Base-by-base conservation (phyloP, 2,329 filamentous ascomycete species). In the Ophiostoma triangulosporum region DNA sequence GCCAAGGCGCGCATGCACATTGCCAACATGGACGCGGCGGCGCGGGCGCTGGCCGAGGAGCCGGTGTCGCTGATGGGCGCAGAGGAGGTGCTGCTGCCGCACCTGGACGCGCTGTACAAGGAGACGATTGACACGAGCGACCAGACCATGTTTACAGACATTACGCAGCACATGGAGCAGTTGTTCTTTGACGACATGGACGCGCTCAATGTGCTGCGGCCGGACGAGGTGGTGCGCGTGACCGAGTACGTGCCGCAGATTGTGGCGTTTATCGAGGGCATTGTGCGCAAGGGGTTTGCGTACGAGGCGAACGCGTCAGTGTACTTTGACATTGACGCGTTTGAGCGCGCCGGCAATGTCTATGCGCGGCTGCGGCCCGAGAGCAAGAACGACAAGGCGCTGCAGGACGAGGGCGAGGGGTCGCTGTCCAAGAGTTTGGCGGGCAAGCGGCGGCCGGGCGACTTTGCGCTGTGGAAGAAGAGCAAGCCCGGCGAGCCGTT, bases 321-420 rank as follows among this genome's bases (percentile, higher is more conserved):
- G 0, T 87, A 86, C 64, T 86, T 86, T 59, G 83, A 86, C 60
- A 85, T 84, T 56, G 71, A 74, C n/a, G 74, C 77, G 0, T 86
- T 86, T 64, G 81, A 86, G 62, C 69, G 69, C 36, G 73, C 73
- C 1, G 81, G 82, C 1, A 79, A 84, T 60, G 71, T 73, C 35
- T 87, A 87, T 61, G 80, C 83, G 3, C 72, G 83, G 20, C 69
- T 86, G n/a, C 80, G 85, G 62, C 83, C 83, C 0, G 83, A 80
- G 80, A 86, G 81, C 62, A 72, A 77, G 24, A 78, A 78, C 51
- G 77, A 86, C 65, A 74, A 78, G 57, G 75, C 76, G 20, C 68
- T 86, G 27, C 73, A 77, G 57, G 81, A 80, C 0, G 83, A 86
- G 62, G 83, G 83, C 22, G 83, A 86, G 64, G 83, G 83, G 4